These are phyloP conservation scores for Trapa incisa DNA, from an alignment of 345 rosid genomes.

Conservation along the genomic window DNA sequence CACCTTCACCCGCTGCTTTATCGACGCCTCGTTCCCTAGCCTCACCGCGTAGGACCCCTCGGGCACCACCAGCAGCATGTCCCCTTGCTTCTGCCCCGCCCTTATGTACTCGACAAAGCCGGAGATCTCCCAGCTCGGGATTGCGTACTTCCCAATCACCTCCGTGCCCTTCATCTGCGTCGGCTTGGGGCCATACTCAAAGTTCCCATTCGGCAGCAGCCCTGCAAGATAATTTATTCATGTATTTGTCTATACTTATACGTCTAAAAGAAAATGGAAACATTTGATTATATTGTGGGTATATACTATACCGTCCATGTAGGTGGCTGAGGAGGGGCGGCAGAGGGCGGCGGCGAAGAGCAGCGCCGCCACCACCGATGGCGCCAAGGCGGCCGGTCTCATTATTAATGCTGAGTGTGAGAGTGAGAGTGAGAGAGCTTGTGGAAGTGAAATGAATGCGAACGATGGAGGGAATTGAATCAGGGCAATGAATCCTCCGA, in stretches of 20 bases:
- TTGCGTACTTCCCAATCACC: conserved; percentile 30
- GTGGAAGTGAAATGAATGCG: no score
- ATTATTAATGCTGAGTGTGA: background rate
- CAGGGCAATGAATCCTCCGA: background rate
- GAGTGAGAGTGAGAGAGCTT: no score
- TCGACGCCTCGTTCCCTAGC: conserved; percentile 78
- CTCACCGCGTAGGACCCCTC: conserved; percentile 66
- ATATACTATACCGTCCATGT: conserved; percentile 24
- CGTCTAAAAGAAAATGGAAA: no score
- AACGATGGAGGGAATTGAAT: background rate
- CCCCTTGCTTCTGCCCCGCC: conserved; percentile 88
- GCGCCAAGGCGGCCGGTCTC: conserved; percentile 19
- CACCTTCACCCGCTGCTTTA: conserved; percentile 48
- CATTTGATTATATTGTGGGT: no score
- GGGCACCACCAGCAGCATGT: conserved; percentile 84
- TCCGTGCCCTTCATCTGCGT: conserved; percentile 55
- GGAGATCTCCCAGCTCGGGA: conserved; percentile 64
- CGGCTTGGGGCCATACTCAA: conserved; percentile 48
- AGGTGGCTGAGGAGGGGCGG: conserved; percentile 16
- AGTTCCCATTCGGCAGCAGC: conserved; percentile 63
- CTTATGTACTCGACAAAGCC: conserved; percentile 78
- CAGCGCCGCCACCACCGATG: conserved; percentile 21
- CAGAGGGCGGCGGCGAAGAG: conserved; percentile 27
- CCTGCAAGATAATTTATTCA: conserved; percentile 19
- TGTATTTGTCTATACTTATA: no score